A percentile compares a stretch with the other conserved stretches of the same genome.
Conservation (phyloP, 495 filamentous ascomycete genomes). For the Xylaria sp. region DNA sequence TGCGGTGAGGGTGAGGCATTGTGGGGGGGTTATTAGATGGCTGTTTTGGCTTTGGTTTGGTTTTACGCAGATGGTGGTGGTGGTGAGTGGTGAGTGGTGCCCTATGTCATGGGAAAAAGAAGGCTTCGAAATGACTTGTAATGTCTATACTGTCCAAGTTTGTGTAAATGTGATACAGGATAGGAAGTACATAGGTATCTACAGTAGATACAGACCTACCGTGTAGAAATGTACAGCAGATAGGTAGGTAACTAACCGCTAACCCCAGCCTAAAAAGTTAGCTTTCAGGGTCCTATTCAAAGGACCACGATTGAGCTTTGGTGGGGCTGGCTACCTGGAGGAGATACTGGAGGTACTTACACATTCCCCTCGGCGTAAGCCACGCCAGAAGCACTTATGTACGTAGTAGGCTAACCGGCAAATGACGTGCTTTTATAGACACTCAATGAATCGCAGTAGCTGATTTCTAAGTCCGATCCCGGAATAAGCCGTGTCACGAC, state of each 20-base stretch:
- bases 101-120: neutral
- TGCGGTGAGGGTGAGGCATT: constrained; percentile 23
- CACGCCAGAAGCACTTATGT: neutral
- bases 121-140: no score
- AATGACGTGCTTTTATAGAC: constrained; percentile 27
- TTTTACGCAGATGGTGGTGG: neutral
- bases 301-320: neutral
- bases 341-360: no score
- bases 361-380: neutral
- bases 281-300: neutral
- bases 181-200: neutral
- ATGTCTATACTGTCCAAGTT: no score
- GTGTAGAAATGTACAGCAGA: no score
- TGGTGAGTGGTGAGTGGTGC: no score
- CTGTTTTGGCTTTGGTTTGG: neutral
- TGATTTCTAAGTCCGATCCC: constrained; percentile 19
- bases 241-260: neutral
- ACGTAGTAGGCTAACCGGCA: neutral
- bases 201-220: no score
- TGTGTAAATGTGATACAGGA: neutral
- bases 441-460: neutral
- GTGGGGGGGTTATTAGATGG: no score
- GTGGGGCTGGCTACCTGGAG: neutral
- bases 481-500: constrained; percentile 7
- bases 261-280: neutral